Evolutionary conservation across 495 filamentous ascomycete species (phyloP).

Genomic region (Aspergillus sparsus): DNA sequence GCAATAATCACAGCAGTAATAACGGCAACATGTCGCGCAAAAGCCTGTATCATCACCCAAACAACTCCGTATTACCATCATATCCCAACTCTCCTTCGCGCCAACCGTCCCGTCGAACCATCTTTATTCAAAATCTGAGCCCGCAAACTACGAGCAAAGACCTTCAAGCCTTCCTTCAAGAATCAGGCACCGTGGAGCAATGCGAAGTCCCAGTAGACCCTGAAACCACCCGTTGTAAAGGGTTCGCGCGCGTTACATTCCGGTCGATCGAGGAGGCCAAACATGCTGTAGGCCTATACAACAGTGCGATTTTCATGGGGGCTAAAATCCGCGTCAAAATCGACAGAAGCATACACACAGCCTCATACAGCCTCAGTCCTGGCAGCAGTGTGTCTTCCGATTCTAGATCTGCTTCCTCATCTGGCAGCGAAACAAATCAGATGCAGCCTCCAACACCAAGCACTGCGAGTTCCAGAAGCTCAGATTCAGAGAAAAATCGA

Average conservation of each 20-base stretch:
- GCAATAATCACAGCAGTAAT: constrained; percentile 2
- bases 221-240: constrained; percentile 21
- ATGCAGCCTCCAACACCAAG: neutral
- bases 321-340: constrained; percentile 34
- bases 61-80: constrained; percentile 8
- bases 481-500: constrained; percentile 9
- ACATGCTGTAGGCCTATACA: constrained; percentile 32
- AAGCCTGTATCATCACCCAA: constrained; percentile 14
- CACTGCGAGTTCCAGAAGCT: constrained; percentile 1
- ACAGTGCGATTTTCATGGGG: constrained; percentile 38
- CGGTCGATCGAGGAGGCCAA: constrained; percentile 38
- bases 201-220: constrained; percentile 29
- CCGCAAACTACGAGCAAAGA: constrained; percentile 27
- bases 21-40: constrained; percentile 15
- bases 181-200: constrained; percentile 32
- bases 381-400: neutral
- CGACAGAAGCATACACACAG: constrained; percentile 20
- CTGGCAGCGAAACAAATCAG: neutral
- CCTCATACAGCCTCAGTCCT: constrained; percentile 2
- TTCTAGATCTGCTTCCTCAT: neutral
- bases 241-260: constrained; percentile 37
- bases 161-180: constrained; percentile 28
- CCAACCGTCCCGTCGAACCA: constrained; percentile 22
- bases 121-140: constrained; percentile 37
- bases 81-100: constrained; percentile 8